Evolutionary conservation across 495 filamentous ascomycete genomes (phyloP).

Genomic region (Podospora conica): DNA sequence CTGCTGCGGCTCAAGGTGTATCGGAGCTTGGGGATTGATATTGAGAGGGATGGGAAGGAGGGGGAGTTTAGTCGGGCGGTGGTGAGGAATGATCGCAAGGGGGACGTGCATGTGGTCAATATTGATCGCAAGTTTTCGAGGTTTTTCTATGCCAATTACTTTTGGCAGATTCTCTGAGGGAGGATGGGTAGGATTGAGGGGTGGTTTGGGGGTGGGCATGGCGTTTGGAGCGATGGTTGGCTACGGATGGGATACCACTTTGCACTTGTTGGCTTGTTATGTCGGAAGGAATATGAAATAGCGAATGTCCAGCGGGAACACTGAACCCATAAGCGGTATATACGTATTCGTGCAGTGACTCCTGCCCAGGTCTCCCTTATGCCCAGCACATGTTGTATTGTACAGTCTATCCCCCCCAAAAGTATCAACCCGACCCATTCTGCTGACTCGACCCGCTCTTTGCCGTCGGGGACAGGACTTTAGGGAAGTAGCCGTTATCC

Average conservation of each 20-base stretch:
- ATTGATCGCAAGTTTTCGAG: constrained; percentile 86
- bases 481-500: not conserved
- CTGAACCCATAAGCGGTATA: not conserved
- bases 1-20: constrained; percentile 81
- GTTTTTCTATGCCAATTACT: constrained; percentile 92
- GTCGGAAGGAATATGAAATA: not conserved
- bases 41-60: constrained; percentile 67
- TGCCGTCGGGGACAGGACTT: not conserved
- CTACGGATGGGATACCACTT: not conserved
- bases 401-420: not conserved
- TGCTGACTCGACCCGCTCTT: not conserved
- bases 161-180: constrained; percentile 77
- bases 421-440: not conserved
- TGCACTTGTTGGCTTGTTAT: not conserved
- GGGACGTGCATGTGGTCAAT: constrained; percentile 91
- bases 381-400: not conserved
- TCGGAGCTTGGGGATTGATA: constrained; percentile 81
- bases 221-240: not conserved
- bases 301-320: not conserved
- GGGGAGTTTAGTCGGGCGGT: constrained; percentile 78
- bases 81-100: constrained; percentile 78
- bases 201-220: not conserved
- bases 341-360: not conserved
- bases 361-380: not conserved
- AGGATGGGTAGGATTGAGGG: not conserved